Base-by-base conservation (phyloP, 352 stramenopile species). In the Pythium apleroticum region DNA sequence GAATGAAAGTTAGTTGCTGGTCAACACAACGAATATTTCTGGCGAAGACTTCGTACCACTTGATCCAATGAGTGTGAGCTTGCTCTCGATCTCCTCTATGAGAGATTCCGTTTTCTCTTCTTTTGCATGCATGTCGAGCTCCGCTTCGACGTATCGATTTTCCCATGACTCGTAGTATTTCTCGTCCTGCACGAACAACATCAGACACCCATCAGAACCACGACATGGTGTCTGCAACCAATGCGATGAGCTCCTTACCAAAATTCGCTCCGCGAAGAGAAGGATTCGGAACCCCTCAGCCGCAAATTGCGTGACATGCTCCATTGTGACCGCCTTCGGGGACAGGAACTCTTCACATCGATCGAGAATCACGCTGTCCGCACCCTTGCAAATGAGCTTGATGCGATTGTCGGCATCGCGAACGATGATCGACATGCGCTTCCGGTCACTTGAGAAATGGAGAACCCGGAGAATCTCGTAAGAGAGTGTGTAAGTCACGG, bases 231-330 rank as follows among this genome's bases (percentile, higher is more conserved):
- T n/a, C n/a, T n/a, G n/a, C n/a, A n/a, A n/a, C n/a, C n/a, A n/a
- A n/a, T n/a, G n/a, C n/a, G n/a, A n/a, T 11, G 5, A 27, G 15
- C 9, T 17, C 8, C 27, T n/a, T 60, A 94, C 86, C 68, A 96
- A 52, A 39, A 80, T 53, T 52, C 84, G 73, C 57, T 96, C 81
- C 0, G 86, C 84, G 45, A 97, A 87, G 0, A 96, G 71, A 52
- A 97, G 72, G 56, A 91, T 97, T 1, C 91, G 84, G 31, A 95
- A 86, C 1, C 89, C 90, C 63, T 96, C 89, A 6, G 75, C 72
- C 0, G 89, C 89, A 56, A 97, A 97, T 17, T 84, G 69, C 3
- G 88, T 88, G 1, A 96, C 76, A 60, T 97, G 89, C 15, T 76
- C 71, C 72, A 93, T 85, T 2, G 85, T 91, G 24, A 69, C 73